phyloP scores from a whole-genome alignment of 2,329 filamentous ascomycete species.

The Dactylellina cionopaga region DNA sequence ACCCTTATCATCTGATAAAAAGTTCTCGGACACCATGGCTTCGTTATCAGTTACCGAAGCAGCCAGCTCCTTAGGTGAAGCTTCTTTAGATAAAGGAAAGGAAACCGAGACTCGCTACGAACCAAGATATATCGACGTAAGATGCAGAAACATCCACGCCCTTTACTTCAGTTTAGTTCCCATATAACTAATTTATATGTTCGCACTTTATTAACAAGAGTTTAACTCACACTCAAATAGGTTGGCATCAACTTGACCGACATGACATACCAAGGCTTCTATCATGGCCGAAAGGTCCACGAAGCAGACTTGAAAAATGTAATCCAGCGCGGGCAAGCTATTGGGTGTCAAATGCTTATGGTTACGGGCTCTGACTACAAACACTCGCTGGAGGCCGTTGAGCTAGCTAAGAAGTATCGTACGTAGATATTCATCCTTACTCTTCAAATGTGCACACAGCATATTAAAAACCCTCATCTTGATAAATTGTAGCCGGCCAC shows the following conservation, averaged over 20 bases:
- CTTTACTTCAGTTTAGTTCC: neutral
- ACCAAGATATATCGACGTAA: conserved; percentile 50
- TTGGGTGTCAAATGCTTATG: conserved; percentile 89
- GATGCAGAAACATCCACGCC: neutral
- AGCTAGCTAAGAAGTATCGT: conserved; percentile 79
- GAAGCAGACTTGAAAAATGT: conserved; percentile 79
- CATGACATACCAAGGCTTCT: conserved; percentile 83
- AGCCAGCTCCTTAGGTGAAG: neutral
- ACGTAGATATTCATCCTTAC: conserved; percentile 57
- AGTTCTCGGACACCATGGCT: conserved; percentile 30
- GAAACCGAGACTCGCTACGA: conserved; percentile 26
- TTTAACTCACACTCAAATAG: conserved; percentile 4
- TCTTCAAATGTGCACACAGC: neutral
- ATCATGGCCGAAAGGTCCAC: conserved; percentile 78
- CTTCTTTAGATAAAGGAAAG: neutral
- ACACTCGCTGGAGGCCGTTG: conserved; percentile 78
- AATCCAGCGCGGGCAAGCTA: conserved; percentile 77
- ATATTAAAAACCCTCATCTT: conserved; percentile 31
- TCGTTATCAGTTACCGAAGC: conserved; percentile 24
- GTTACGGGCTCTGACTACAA: conserved; percentile 88
- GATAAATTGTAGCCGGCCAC: conserved; percentile 75
- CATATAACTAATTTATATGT: neutral
- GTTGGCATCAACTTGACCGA: conserved; percentile 97
- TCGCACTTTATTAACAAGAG: neutral
- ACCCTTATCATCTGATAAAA: neutral